These are phyloP conservation scores for Acanthamoeba polyphaga DNA, from an alignment of 208 protist genomes.

Conservation along the genomic window DNA sequence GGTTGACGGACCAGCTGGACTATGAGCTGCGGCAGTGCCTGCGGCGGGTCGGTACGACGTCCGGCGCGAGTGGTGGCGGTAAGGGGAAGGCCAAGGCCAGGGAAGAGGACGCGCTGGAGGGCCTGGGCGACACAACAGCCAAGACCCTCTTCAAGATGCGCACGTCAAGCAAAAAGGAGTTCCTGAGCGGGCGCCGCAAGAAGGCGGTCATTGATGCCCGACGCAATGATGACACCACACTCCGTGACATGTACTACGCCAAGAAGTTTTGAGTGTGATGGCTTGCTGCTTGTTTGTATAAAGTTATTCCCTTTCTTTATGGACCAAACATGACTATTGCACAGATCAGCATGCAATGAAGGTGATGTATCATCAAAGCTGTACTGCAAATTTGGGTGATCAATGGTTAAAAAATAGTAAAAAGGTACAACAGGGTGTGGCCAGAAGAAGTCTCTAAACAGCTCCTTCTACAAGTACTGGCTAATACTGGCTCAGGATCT, in stretches of 20 bases:
- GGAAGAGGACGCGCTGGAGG: conserved; percentile 11
- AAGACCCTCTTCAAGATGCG: conserved; percentile 71
- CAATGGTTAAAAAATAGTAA: background rate
- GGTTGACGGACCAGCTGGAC: conserved; percentile 33
- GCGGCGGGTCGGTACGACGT: background rate
- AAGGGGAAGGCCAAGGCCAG: conserved; percentile 44
- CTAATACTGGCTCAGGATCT: conserved; percentile 10
- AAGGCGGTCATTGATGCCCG: conserved; percentile 47
- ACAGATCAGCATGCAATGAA: no score
- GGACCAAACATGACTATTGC: no score
- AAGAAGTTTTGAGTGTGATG: conserved; percentile 35
- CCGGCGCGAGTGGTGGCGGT: background rate
- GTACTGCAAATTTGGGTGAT: no score
- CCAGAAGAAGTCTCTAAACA: no score
- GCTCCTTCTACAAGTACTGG: background rate
- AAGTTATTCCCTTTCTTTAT: no score
- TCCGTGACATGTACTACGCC: conserved; percentile 67
- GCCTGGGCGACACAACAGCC: conserved; percentile 61
- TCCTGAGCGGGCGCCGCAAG: conserved; percentile 64
- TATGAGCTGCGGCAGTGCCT: conserved; percentile 58
- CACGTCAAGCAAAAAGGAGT: conserved; percentile 37
- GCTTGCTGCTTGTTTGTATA: no score
- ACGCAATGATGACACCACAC: conserved; percentile 6
- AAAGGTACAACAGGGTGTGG: no score
- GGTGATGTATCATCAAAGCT: no score